Percentiles rank a stretch among this genome's conserved stretches.
Evolutionary conservation across 768 basidiomycete genomes (phyloP).

Genomic region (Phylloporus scabripes): DNA sequence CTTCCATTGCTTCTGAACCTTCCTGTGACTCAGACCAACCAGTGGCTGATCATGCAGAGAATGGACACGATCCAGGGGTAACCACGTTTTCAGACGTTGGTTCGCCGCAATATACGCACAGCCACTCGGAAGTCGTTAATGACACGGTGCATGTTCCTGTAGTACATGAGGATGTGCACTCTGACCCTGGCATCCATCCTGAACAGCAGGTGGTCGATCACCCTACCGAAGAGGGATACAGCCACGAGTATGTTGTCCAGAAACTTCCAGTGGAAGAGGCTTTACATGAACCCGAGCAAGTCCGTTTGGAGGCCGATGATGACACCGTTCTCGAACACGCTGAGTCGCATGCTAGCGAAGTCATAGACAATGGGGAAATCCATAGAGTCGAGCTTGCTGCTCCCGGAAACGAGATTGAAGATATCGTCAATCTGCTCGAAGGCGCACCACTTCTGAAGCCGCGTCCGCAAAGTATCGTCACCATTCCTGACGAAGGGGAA

Average conservation of each 20-base stretch:
- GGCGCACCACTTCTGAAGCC: slow-evolving; percentile 31
- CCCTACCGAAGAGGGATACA: slow-evolving; percentile 6
- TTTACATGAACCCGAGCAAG: slow-evolving; percentile 6
- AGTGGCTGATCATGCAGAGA: slow-evolving; percentile 20
- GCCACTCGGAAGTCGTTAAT: slow-evolving; percentile 11
- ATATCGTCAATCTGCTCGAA: slow-evolving; percentile 65
- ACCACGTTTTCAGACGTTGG: slow-evolving; percentile 9
- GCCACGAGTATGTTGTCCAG: slow-evolving; percentile 5
- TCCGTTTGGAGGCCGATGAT: slow-evolving; percentile 7
- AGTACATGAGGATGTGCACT: slow-evolving; percentile 3
- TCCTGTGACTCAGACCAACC: slow-evolving; percentile 16
- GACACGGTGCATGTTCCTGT: slow-evolving; percentile 9
- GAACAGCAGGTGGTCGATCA: slow-evolving; percentile 9
- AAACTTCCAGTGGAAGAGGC: slow-evolving; percentile 3
- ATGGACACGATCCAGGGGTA: slow-evolving; percentile 21
- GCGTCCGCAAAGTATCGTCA: slow-evolving; percentile 39
- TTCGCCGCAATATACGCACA: slow-evolving; percentile 19
- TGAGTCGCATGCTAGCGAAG: slow-evolving; percentile 9
- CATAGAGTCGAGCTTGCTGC: neutral
- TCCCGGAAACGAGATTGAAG: slow-evolving; percentile 47
- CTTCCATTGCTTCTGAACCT: slow-evolving; percentile 23
- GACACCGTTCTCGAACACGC: slow-evolving; percentile 4
- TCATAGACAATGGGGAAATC: slow-evolving; percentile 9
- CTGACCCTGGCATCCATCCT: slow-evolving; percentile 8
- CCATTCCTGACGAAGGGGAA: slow-evolving; percentile 52